Percentiles rank a stretch among this genome's conserved stretches.
These are phyloP conservation scores for Micromonas commoda DNA, from an alignment of 139 green algal species.

Conservation along the genomic window DNA sequence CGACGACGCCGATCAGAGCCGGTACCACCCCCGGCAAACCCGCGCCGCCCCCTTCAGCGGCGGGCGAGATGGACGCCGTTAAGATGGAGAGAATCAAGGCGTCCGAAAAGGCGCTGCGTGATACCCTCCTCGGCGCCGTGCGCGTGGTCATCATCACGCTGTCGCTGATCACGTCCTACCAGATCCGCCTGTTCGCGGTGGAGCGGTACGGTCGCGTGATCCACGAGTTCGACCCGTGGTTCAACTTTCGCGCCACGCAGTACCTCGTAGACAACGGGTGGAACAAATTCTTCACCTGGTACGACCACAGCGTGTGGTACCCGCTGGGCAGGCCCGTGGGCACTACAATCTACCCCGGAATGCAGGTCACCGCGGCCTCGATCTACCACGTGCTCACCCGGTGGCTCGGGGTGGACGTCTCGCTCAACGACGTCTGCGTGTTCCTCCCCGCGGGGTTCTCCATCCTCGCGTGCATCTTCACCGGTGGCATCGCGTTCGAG, in stretches of 20 bases:
- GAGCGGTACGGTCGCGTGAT: conserved; percentile 42
- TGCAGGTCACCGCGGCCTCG: conserved; percentile 52
- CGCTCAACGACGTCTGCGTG: conserved; percentile 55
- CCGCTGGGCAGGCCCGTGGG: conserved; percentile 65
- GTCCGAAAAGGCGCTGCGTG: too few relatives aligned
- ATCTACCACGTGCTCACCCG: conserved; percentile 51
- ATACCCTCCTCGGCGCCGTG: not conserved
- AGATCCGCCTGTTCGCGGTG: conserved; percentile 3
- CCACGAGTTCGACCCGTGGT: conserved; percentile 70
- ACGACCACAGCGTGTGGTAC: conserved; percentile 61
- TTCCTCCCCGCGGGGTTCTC: conserved; percentile 41
- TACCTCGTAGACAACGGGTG: conserved; percentile 48
- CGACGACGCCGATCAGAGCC: too few relatives aligned
- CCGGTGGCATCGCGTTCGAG: not conserved
- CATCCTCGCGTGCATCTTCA: conserved; percentile 10
- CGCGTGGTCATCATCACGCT: not conserved
- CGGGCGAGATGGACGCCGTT: too few relatives aligned
- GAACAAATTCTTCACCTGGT: conserved; percentile 67
- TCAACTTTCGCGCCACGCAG: conserved; percentile 63
- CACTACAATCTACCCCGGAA: conserved; percentile 61
- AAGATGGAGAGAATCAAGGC: too few relatives aligned
- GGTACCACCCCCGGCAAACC: too few relatives aligned
- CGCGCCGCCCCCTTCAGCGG: too few relatives aligned
- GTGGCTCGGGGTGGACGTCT: conserved; percentile 44
- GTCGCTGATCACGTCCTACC: not conserved